A percentile compares a stretch with the other conserved stretches of the same genome.
These are phyloP conservation scores for Cucumis cinereus DNA, from an alignment of 306 rosid genomes.

Conservation along the genomic window DNA sequence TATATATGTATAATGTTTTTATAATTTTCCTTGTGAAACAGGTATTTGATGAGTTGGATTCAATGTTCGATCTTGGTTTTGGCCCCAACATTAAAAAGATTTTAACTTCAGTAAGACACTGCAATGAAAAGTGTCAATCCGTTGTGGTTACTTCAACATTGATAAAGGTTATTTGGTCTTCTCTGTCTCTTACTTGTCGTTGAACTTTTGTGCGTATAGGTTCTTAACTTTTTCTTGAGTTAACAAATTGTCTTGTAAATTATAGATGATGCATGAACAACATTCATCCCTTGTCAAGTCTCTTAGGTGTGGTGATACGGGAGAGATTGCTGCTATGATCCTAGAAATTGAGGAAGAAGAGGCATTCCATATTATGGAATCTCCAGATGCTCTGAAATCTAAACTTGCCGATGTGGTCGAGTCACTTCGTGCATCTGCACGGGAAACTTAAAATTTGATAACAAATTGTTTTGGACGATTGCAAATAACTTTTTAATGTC, in stretches of 20 bases:
- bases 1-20: not conserved
- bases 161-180: constrained; percentile 46
- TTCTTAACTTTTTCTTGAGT: not conserved
- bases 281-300: not conserved
- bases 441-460: not conserved
- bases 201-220: not conserved
- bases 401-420: constrained; percentile 6
- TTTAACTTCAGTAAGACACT: not conserved
- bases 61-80: not conserved
- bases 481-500: not conserved
- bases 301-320: not conserved
- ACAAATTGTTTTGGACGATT: not conserved
- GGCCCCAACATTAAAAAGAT: not conserved
- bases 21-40: not conserved
- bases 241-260: not conserved
- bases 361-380: not conserved
- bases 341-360: constrained; percentile 7
- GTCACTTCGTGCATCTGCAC: not conserved
- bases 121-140: not conserved
- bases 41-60: constrained; percentile 6
- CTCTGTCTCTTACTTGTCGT: constrained; percentile 2
- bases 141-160: constrained; percentile 48
- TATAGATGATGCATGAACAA: constrained; percentile 8
- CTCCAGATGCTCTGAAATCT: constrained; percentile 4
- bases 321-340: constrained; percentile 5